phyloP scores from a whole-genome alignment of 1,139 yeast species.

The Pichia sp. region DNA sequence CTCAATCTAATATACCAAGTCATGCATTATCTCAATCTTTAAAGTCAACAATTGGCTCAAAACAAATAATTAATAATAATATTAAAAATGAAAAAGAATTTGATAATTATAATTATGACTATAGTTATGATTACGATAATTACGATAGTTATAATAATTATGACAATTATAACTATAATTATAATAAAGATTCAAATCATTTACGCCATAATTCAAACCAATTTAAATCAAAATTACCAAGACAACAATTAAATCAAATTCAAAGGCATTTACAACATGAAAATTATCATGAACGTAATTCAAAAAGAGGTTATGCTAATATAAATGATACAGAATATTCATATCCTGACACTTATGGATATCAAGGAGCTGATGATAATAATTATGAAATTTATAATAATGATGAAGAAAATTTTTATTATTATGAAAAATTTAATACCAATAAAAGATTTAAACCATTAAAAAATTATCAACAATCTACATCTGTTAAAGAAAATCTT shows the following conservation, averaged over 20 bases:
- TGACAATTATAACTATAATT: too few relatives aligned
- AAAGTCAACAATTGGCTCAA: background rate
- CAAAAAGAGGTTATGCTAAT: background rate
- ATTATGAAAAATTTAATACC: background rate
- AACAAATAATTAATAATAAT: background rate
- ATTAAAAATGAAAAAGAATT: background rate
- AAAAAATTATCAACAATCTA: too few relatives aligned
- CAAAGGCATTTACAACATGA: slow-evolving; percentile 3
- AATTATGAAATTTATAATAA: background rate
- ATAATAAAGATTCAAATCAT: background rate
- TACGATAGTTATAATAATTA: background rate
- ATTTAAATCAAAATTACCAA: background rate
- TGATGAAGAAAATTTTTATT: background rate
- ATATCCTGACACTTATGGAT: background rate
- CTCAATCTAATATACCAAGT: background rate
- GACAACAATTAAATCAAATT: slow-evolving; percentile 5
- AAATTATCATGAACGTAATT: background rate
- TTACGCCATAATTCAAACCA: too few relatives aligned
- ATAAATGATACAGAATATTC: background rate
- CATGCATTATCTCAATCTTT: background rate
- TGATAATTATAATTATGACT: background rate
- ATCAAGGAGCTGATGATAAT: background rate
- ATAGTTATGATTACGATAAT: background rate
- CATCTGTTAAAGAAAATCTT: background rate
- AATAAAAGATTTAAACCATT: background rate